A percentile compares a stretch with the other conserved stretches of the same genome.
Evolutionary conservation across 2,329 filamentous ascomycete genomes (phyloP).

Genomic region (Esteya vermicola): DNA sequence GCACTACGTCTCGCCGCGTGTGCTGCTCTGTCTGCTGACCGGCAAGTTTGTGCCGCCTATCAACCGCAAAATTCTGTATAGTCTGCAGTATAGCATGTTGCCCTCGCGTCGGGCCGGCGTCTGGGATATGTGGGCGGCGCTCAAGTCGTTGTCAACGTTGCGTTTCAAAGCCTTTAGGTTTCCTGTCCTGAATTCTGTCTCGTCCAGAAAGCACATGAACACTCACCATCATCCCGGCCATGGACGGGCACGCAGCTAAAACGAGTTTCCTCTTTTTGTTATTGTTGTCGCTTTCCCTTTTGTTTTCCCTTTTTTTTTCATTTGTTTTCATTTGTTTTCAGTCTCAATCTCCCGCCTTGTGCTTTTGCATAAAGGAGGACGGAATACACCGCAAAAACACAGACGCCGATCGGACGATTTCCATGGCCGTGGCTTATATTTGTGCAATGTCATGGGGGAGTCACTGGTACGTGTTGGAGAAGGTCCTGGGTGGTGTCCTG

Average conservation of each 20-base stretch:
- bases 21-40: constrained; percentile 75
- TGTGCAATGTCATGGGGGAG: no score
- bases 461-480: no score
- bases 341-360: no score
- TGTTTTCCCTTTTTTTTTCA: not conserved
- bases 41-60: constrained; percentile 92
- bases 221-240: no score
- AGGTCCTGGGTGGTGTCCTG: no score
- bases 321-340: not conserved
- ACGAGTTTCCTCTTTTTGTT: not conserved
- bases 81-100: constrained; percentile 94
- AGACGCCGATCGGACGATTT: no score
- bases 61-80: constrained; percentile 87
- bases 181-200: constrained; percentile 13
- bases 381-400: no score
- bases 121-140: constrained; percentile 67
- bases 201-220: no score
- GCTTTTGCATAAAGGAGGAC: no score
- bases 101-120: constrained; percentile 70
- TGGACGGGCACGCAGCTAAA: not conserved
- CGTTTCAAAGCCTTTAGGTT: constrained; percentile 27
- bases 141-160: constrained; percentile 36
- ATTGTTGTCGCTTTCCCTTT: not conserved
- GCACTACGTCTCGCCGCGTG: constrained; percentile 82
- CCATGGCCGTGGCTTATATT: no score